phyloP scores from a whole-genome alignment of 2,329 filamentous ascomycete genomes.

The Pseudocercospora crystallina region DNA sequence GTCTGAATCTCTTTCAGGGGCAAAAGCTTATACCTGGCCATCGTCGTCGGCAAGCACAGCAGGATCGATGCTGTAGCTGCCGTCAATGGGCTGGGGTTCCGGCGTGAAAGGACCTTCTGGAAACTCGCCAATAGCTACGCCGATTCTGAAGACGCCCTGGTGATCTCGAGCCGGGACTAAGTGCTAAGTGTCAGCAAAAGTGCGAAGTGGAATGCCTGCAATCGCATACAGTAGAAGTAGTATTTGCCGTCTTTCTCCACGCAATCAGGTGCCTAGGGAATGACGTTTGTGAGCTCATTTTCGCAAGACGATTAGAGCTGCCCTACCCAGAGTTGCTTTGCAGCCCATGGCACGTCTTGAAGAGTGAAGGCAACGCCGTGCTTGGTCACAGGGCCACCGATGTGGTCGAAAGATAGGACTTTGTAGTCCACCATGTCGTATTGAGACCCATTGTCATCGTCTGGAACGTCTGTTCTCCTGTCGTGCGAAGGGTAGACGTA shows the following conservation, averaged over 20 bases:
- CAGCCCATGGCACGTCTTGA: slow-evolving; percentile 71
- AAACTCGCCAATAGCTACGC: slow-evolving; percentile 63
- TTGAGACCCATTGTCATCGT: slow-evolving; percentile 83
- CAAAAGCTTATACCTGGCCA: slow-evolving; percentile 44
- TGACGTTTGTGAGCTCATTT: background rate
- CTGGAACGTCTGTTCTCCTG: slow-evolving; percentile 68
- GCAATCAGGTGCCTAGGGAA: slow-evolving; percentile 70
- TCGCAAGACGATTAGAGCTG: too few relatives aligned
- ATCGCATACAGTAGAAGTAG: slow-evolving; percentile 61
- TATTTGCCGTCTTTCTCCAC: slow-evolving; percentile 68
- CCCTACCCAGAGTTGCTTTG: slow-evolving; percentile 68
- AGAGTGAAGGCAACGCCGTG: slow-evolving; percentile 68
- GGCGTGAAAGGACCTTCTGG: slow-evolving; percentile 71
- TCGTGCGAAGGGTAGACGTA: slow-evolving; percentile 84
- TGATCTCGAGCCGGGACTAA: slow-evolving; percentile 68
- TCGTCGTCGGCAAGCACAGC: slow-evolving; percentile 72
- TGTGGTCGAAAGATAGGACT: slow-evolving; percentile 65
- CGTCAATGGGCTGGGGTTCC: slow-evolving; percentile 63
- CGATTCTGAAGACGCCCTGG: slow-evolving; percentile 69
- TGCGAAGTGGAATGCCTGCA: background rate
- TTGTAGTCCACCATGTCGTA: slow-evolving; percentile 86
- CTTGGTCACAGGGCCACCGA: slow-evolving; percentile 63
- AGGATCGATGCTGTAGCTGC: slow-evolving; percentile 75
- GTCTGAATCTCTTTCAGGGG: too few relatives aligned
- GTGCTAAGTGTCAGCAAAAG: background rate